Conservation (phyloP, 495 filamentous ascomycete species). For the Extremus antarcticus region DNA sequence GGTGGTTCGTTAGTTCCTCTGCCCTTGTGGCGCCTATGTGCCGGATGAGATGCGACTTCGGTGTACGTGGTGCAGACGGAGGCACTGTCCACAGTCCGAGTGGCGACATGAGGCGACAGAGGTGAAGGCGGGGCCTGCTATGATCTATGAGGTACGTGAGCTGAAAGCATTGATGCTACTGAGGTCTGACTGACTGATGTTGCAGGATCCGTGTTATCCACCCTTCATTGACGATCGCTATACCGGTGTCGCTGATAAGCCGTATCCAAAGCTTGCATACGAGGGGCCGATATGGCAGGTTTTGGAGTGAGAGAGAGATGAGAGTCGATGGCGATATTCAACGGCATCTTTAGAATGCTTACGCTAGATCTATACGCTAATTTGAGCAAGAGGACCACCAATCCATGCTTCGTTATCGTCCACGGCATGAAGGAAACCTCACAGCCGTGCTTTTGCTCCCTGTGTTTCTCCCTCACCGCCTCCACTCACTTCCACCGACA, state of each 20-base stretch:
- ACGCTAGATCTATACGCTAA: too few species aligned
- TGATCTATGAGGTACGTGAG: constrained; percentile 1
- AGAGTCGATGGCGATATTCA: too few species aligned
- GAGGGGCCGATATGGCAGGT: constrained; percentile 4
- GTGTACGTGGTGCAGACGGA: constrained; percentile 6
- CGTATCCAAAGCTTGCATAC: constrained; percentile 4
- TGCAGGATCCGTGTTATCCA: constrained; percentile 7
- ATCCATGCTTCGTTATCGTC: too few species aligned
- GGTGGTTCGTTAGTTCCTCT: constrained; percentile 4
- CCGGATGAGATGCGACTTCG: background rate
- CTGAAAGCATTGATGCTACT: too few species aligned
- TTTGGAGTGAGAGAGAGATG: background rate
- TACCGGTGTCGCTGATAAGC: background rate
- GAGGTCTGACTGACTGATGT: background rate
- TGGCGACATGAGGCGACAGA: background rate
- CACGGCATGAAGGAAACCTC: too few species aligned
- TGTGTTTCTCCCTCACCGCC: constrained; percentile 20
- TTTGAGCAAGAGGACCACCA: too few species aligned
- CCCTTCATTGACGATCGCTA: background rate
- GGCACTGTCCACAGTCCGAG: background rate
- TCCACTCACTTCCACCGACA: background rate
- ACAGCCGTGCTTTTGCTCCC: too few species aligned
- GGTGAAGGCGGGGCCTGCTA: background rate
- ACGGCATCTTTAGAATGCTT: too few species aligned
- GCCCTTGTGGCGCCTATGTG: constrained; percentile 1